Conservation (phyloP, 768 basidiomycete genomes). For the Amyloporia xantha region DNA sequence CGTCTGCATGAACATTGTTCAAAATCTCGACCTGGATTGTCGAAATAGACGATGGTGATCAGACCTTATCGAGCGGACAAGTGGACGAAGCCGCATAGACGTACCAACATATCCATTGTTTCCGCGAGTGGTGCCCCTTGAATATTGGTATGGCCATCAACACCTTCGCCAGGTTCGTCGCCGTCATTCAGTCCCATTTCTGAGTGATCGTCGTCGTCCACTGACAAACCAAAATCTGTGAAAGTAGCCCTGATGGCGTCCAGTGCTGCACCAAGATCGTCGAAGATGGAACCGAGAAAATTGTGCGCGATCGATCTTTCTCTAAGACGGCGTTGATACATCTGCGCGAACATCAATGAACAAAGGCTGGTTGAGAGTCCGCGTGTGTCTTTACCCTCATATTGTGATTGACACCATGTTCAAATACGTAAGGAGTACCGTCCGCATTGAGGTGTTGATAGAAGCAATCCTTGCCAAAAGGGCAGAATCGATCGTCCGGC, state of each 20-base stretch:
- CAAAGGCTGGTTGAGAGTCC: not conserved
- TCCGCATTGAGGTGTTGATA: slow-evolving; percentile 66
- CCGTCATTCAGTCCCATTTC: too few species aligned
- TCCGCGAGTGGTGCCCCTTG: not conserved
- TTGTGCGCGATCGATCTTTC: too few species aligned
- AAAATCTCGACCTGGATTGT: not conserved
- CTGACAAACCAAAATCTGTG: not conserved
- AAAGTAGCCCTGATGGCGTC: not conserved
- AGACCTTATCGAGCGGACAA: too few species aligned
- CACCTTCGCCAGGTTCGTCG: not conserved
- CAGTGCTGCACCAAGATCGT: not conserved
- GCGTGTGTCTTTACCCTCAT: not conserved
- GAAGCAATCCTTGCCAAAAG: slow-evolving; percentile 78
- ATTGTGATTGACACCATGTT: slow-evolving; percentile 32
- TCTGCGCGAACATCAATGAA: not conserved
- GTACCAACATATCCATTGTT: not conserved
- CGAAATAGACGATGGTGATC: not conserved
- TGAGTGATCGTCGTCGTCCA: not conserved
- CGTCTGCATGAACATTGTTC: not conserved
- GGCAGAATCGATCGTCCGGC: slow-evolving; percentile 50
- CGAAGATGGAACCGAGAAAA: not conserved
- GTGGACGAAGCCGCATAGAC: not conserved
- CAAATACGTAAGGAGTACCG: slow-evolving; percentile 53
- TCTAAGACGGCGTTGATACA: not conserved
- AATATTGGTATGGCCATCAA: not conserved